Conservation (phyloP, 2,329 filamentous ascomycete genomes). For the Fusarium anguioides region DNA sequence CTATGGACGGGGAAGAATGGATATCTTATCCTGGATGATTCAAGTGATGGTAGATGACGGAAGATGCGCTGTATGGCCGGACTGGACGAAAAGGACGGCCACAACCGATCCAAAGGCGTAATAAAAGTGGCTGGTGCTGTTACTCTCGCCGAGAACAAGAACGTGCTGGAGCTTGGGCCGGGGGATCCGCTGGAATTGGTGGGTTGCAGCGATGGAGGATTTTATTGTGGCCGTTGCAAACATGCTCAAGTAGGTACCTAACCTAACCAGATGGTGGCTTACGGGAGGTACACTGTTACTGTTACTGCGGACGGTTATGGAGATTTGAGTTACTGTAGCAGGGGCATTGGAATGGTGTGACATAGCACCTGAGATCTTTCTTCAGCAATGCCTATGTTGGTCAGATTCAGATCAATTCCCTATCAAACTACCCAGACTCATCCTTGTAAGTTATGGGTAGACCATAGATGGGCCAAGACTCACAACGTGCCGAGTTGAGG, state of each 20-base stretch:
- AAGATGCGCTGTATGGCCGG: slow-evolving; percentile 31
- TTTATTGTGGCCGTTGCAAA: slow-evolving; percentile 24
- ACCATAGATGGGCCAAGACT: slow-evolving; percentile 25
- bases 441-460: slow-evolving; percentile 6
- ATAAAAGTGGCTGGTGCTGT: slow-evolving; percentile 29
- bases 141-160: slow-evolving; percentile 28
- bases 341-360: neutral
- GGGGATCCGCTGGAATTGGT: slow-evolving; percentile 35
- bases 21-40: slow-evolving; percentile 9
- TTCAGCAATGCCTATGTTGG: neutral
- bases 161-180: slow-evolving; percentile 25
- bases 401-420: neutral
- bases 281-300: neutral
- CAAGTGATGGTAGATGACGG: slow-evolving; percentile 21
- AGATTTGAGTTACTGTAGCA: neutral
- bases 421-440: slow-evolving; percentile 9
- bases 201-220: slow-evolving; percentile 30
- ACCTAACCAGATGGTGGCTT: slow-evolving; percentile 17
- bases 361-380: neutral
- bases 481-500: slow-evolving; percentile 20
- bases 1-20: neutral
- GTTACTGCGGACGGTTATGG: neutral
- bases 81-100: slow-evolving; percentile 28
- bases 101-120: slow-evolving; percentile 23
- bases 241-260: slow-evolving; percentile 6